Base-by-base conservation (phyloP, 2,329 filamentous ascomycete species). In the Fusarium sp. region DNA sequence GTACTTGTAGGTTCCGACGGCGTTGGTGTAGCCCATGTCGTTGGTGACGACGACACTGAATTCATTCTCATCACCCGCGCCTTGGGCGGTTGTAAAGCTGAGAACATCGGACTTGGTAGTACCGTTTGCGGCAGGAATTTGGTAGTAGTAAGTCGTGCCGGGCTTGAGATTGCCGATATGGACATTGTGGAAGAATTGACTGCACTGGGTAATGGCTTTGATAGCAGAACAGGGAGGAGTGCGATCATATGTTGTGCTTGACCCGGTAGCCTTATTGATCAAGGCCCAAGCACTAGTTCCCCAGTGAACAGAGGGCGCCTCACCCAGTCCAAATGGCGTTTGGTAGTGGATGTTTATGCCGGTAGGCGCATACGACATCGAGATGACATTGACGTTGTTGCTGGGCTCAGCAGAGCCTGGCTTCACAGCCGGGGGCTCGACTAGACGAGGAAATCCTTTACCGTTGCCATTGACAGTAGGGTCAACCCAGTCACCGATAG, bases 361-460 rank as follows among this genome's bases (percentile, higher is more conserved):
- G 3, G 26, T 2, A 17, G 55, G 55, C 11, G 55, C 44, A 6
- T 55, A 55, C 3, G 31, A 58, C 1, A 44, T 11, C 4, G 55
- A 58, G 13, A 58, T 58, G 6, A 58, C 49, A 58, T 55, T 58
- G 7, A 58, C 7, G 24, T 58, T 58, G 2, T 58, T 58, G 15
- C 6, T 44, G 5, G 39, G 15, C 2, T 55, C 19, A 1, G 0
- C 15, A 8, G 40, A 31, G 22, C 10, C 39, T 7, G 55, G 49
- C 0, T 14, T 4, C 0, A 58, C 55, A 0, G 49, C 55, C 1
- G 49, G 39, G 0, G 22, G n/a, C 8, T 58, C 39, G 1, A 58
- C 31, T 5, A 58, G 39, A 21, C 55, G 55, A 4, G 9, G 7
- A 6, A 59, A 59, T 7, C 56, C 57, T 1, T 28, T 57, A 6